Base-by-base conservation (phyloP, 2,329 filamentous ascomycete genomes). In the Penicillium sp. region DNA sequence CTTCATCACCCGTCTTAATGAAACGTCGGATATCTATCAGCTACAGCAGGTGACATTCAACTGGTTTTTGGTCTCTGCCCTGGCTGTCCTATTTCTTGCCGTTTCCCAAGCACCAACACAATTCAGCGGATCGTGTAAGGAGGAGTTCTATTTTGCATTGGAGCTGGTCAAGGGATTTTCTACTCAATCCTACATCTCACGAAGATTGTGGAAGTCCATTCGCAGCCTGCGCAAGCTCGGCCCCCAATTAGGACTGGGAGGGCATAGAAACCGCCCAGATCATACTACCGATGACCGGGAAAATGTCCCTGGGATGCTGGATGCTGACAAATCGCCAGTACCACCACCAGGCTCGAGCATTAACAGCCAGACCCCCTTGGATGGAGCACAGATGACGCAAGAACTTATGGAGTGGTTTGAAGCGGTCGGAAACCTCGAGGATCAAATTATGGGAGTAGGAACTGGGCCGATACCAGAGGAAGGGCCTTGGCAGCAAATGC, bases 91-190 rank as follows among this genome's bases (percentile, higher is more conserved):
- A 1, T 86, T 88, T 64, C 76, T 88, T 1, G 84, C 85, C 0
- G 84, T 87, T 2, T 83, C 82, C 8, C 85, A 88, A 68, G 83
- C 84, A 1, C 85, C 86, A 0, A 78, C 79, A 0, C 77, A 84
- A 21, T 88, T 87, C 68, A 84, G 80, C 53, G 71, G 75, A 6
- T 75, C 78, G 45, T 84, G 84, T 52, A 79, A 84, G 16, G 83
- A 86, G 56, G 85, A 88, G 62, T 88, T 88, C 67, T 86, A 86
- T 73, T 84, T 84, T 78, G 85, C 85, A 0, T 75, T 88, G 5
- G 84, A 87, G 14, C 77, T 88, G 2, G 80, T 88, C 37, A 84
- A 86, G 46, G 82, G 82, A 1, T 81, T 88, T 45, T 85, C 82
- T 33, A 80, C 81, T 19, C 80, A 82, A 54, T 86, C 83, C 1